Evolutionary conservation across 1,284 basidiomycete species (phyloP), one percentile per base, ranked within the genome.

Genomic region (Trametes polyzona): DNA sequence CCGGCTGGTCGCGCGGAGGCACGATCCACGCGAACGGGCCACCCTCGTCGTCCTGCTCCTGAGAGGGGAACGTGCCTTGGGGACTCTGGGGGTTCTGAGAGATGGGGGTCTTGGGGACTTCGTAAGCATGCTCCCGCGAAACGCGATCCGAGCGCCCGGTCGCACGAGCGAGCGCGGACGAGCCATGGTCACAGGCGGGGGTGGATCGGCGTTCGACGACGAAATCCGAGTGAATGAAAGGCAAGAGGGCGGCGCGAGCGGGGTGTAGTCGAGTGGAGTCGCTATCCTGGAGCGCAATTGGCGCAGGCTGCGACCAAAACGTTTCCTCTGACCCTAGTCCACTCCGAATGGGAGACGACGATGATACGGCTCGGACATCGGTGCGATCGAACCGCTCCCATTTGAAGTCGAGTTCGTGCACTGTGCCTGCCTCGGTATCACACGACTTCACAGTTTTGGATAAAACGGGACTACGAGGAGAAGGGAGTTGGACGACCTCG

Each of bases 351-450:
- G 55, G 40, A 17, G 57, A 44, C 1, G 52, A 59, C 2, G 55
- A 47, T 1, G 40, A 24, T 19, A 50, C 48, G 2, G 35, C 29
- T 4, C 37, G 35, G 1, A 49, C 41, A 1, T 51, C 23, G 6
- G 74, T 69, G 44, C 74, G 72, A 55, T 78, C 69, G 59, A 83
- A 84, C 14, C 79, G 78, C 46, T 72, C 70, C 86, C 86, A 87
- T 50, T 67, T 75, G 62, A 88, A 88, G 62, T 82, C 80, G 4
- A 86, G 69, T 4, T 51, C 49, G 21, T 41, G 4, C 16, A 7
- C 7, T 1, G 24, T 17, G 29, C 57, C 59, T 2, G 52, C 32
- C 5, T 26, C 10, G 10, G 10, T 14, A 7, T 81, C 76, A 27
- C n/a, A 29, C 16, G 19, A 14, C 5, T 23, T 6, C 11, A 33